Conservation (phyloP, 345 rosid genomes). For the Populus tremula region DNA sequence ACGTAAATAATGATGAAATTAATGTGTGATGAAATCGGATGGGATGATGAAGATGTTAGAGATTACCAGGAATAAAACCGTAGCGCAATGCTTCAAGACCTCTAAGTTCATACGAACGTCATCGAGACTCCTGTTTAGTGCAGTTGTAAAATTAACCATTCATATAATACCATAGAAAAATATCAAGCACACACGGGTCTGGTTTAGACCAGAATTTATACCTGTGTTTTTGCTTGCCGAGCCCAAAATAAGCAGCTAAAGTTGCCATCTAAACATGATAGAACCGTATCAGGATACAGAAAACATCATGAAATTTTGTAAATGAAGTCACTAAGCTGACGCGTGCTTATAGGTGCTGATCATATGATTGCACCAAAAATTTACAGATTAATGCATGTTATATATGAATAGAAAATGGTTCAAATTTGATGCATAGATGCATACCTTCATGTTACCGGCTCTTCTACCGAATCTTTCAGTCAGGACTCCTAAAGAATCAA, state of each 20-base stretch:
- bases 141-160: not conserved
- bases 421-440: not conserved
- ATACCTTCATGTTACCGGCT: constrained; percentile 96
- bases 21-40: not conserved
- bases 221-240: constrained; percentile 92
- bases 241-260: constrained; percentile 82
- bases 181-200: not conserved
- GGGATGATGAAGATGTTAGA: not conserved
- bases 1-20: not conserved
- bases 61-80: constrained; percentile 78
- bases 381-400: not conserved
- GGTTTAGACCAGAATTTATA: constrained; percentile 6
- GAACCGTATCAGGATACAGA: not conserved
- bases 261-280: constrained; percentile 67
- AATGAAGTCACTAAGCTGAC: not conserved
- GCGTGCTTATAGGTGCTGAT: not conserved
- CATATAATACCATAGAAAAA: not conserved
- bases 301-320: not conserved
- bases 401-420: not conserved
- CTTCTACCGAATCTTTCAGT: constrained; percentile 67
- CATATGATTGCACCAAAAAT: not conserved
- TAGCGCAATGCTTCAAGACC: constrained; percentile 83
- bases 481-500: constrained; percentile 80
- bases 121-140: constrained; percentile 62
- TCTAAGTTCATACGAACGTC: constrained; percentile 90